These are phyloP conservation scores for Nepenthes mirabilis DNA, from an alignment of 148 eudicot species.

Conservation along the genomic window DNA sequence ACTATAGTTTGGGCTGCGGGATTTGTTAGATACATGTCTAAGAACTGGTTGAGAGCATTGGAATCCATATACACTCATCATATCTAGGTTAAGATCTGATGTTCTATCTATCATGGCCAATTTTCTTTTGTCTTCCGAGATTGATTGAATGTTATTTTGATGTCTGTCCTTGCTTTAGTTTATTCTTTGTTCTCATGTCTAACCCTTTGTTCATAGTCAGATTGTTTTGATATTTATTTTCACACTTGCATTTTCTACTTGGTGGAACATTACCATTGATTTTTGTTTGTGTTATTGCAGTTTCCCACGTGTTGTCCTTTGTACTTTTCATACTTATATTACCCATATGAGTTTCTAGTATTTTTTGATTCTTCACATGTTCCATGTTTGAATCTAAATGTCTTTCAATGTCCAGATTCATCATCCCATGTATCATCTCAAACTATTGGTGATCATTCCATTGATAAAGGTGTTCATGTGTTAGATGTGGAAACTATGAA, in stretches of 20 bases:
- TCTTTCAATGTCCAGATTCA: conserved; percentile 15
- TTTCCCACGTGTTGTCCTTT: no score
- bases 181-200: background rate
- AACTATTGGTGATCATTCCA: conserved; percentile 15
- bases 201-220: no score
- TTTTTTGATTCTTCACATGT: background rate
- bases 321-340: no score
- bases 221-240: background rate
- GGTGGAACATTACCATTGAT: no score
- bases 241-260: no score
- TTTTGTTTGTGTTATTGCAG: no score
- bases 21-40: conserved; percentile 25
- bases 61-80: conserved; percentile 36
- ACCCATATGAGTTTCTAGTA: no score
- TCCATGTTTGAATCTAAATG: background rate
- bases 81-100: conserved; percentile 44
- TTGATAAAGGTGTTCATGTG: conserved; percentile 10
- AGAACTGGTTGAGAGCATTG: conserved; percentile 57
- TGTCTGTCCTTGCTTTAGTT: background rate
- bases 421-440: conserved; percentile 11
- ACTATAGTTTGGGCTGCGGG: conserved; percentile 58
- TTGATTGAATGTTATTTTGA: background rate
- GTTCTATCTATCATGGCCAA: conserved; percentile 17
- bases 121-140: conserved; percentile 1
- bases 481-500: conserved; percentile 16